Evolutionary conservation across 2,329 filamentous ascomycete genomes (phyloP), one percentile per base, ranked within the genome.

Genomic region (Verticillium longisporum): DNA sequence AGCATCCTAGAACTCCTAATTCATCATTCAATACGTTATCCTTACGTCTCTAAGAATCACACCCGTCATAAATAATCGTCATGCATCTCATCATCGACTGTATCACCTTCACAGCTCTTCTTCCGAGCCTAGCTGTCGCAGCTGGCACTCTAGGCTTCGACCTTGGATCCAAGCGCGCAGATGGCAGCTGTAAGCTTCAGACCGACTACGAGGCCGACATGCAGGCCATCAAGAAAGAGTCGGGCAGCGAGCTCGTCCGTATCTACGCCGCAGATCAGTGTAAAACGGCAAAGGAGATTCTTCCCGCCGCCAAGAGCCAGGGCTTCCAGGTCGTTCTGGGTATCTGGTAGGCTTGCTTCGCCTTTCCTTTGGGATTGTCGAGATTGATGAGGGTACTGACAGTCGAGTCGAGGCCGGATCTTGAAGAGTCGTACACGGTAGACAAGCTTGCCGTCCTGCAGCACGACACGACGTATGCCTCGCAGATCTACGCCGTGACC

Each of bases 251-350:
- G 38, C 67, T 89, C 41, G 87, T 90, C 57, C 83, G 88, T 63
- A 84, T 85, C 61, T 91, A 91, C 73, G 81, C 87, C 21, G 85
- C 86, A 18, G 82, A 78, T 59, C 86, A 90, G 71, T 91, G 88
- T 74, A 78, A 89, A 65, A 83, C 81, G 55, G 84, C 87, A 6
- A 76, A 83, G 71, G 75, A 84, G 63, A 84, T 89, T 60, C 73
- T 90, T 33, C 86, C 87, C 3, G 87, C 87, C 38, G 88, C 88
- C 1, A 85, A 87, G 76, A 71, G 72, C 55, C 85, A 86, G 73
- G 82, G 80, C 18, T 87, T 89, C 74, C 77, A 88, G 75, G 86
- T 90, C 64, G 77, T 90, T n/a, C 75, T 90, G 50, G 88, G 87
- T 63, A 83, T 90, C 69, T 91, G 88, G 88, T 86, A 75, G 66